phyloP scores from a whole-genome alignment of 306 rosid species.

The Cicer chorassanicum region DNA sequence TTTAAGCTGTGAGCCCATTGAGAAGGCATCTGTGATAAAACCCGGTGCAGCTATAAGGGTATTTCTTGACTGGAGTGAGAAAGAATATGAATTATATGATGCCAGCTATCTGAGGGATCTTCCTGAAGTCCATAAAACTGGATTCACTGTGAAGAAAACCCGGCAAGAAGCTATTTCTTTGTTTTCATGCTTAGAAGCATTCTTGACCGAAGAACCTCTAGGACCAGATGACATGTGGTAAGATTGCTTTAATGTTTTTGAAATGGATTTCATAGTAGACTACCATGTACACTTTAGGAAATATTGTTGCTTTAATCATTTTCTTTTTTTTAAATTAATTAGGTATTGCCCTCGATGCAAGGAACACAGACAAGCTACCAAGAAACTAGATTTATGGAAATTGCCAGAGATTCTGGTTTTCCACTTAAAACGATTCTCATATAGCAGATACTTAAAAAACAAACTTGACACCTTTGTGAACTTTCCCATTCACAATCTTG shows the following conservation, averaged over 20 bases:
- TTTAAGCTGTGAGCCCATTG: constrained; percentile 65
- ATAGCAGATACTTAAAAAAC: constrained; percentile 93
- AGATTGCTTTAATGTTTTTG: constrained; percentile 42
- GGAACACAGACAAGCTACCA: constrained; percentile 97
- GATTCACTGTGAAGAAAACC: constrained; percentile 81
- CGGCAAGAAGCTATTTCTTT: constrained; percentile 91
- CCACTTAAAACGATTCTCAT: constrained; percentile 95
- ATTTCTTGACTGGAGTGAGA: constrained; percentile 79
- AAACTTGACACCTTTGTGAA: constrained; percentile 93
- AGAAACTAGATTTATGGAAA: constrained; percentile 98
- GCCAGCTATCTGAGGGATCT: constrained; percentile 82
- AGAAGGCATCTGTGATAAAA: constrained; percentile 61
- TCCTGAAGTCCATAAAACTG: constrained; percentile 87
- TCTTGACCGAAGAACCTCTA: constrained; percentile 95
- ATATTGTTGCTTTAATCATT: constrained; percentile 20
- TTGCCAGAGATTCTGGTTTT: constrained; percentile 95
- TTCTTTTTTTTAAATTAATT: constrained; percentile 23
- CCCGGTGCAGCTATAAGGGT: constrained; percentile 60
- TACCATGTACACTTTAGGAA: constrained; percentile 33
- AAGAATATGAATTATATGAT: constrained; percentile 74
- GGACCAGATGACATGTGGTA: constrained; percentile 99
- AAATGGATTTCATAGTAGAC: constrained; percentile 35
- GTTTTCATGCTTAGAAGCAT: constrained; percentile 97
- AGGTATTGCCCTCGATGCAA: constrained; percentile 99
- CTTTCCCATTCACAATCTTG: constrained; percentile 91